Percentiles rank a stretch among this genome's conserved stretches.
Evolutionary conservation across 2,329 filamentous ascomycete species (phyloP).

Genomic region (Pseudogymnoascus sp.): DNA sequence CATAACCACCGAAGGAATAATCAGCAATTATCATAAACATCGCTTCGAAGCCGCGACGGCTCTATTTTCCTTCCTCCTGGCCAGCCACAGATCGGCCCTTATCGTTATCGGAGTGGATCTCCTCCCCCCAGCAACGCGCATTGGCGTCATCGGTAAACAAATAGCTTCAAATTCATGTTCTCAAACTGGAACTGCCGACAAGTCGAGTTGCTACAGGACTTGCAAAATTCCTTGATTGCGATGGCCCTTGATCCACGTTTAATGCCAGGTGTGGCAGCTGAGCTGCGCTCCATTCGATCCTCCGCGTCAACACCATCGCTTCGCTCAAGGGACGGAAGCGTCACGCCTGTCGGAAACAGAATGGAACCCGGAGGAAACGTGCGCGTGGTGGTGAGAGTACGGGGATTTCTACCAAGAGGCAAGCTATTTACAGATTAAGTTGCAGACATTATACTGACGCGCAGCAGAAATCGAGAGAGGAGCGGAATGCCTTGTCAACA

Average conservation of each 20-base stretch:
- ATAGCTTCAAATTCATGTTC: slow-evolving; percentile 23
- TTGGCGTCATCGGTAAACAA: slow-evolving; percentile 15
- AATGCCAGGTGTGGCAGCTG: slow-evolving; percentile 36
- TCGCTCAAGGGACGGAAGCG: slow-evolving; percentile 60
- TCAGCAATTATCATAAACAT: background rate
- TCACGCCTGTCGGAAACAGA: slow-evolving; percentile 47
- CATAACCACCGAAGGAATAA: background rate
- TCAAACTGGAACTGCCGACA: slow-evolving; percentile 23
- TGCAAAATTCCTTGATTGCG: slow-evolving; percentile 30
- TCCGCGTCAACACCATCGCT: slow-evolving; percentile 72
- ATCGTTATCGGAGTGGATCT: slow-evolving; percentile 9
- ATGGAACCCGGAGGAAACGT: slow-evolving; percentile 63
- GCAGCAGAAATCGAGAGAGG: slow-evolving; percentile 66
- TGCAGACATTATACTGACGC: slow-evolving; percentile 11
- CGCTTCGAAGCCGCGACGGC: background rate
- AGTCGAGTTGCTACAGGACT: slow-evolving; percentile 20
- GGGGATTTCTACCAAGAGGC: slow-evolving; percentile 74
- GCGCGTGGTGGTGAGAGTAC: slow-evolving; percentile 70
- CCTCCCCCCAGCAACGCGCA: slow-evolving; percentile 13
- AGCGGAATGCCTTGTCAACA: slow-evolving; percentile 77
- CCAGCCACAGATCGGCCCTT: slow-evolving; percentile 7
- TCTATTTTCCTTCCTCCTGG: slow-evolving; percentile 8
- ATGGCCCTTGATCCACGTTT: slow-evolving; percentile 36
- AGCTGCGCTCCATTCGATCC: slow-evolving; percentile 42
- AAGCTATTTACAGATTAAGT: slow-evolving; percentile 17